Base-by-base conservation (phyloP, 176 grass and related monocot genomes). In the Carex pumila region DNA sequence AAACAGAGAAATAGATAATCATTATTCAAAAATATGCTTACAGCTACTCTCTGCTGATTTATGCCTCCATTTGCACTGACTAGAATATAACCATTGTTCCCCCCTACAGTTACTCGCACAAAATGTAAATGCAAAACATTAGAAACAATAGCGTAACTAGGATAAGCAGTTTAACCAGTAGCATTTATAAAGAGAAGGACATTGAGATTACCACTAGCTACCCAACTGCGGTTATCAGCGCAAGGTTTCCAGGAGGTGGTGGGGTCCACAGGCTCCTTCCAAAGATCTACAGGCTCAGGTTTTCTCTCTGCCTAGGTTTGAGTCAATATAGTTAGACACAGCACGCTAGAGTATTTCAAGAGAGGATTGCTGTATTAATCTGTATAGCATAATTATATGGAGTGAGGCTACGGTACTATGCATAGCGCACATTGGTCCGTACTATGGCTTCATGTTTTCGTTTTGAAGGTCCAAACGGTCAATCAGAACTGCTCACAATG, bases 21-120 rank as follows among this genome's bases (percentile, higher is more conserved):
- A 75, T 75, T 47, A 53, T 8, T 54, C 7, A 34, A 82, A 2
- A 86, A 86, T 36, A 18, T 81, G 88, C 92, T 95, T 85, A 98
- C 96, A 70, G 96, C 96, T 52, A 98, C 96, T 70, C 96, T 92
- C 86, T 95, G 93, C 83, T 98, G 96, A 75, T 98, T 98, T 88
- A 98, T 98, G 58, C 96, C 96, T 83, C 96, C 96, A 90, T 95
- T 98, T 71, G 93, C 93, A 86, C 93, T 95, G 50, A 98, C 89
- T 88, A 95, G 79, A 84, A 95, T 95, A 84, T 95, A 95, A 63
- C 96, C 91, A 64, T 90, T 95, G 41, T 39, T 85, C 57, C 83
- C 88, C 63, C 88, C 95, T 98, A 85, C 45, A 88, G 37, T 89
- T 67, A 62, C 29, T 80, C 67, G 19, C 71, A 78, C 18, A 62